Conservation (phyloP, 2,329 filamentous ascomycete species). For the Monosporascus ibericus region DNA sequence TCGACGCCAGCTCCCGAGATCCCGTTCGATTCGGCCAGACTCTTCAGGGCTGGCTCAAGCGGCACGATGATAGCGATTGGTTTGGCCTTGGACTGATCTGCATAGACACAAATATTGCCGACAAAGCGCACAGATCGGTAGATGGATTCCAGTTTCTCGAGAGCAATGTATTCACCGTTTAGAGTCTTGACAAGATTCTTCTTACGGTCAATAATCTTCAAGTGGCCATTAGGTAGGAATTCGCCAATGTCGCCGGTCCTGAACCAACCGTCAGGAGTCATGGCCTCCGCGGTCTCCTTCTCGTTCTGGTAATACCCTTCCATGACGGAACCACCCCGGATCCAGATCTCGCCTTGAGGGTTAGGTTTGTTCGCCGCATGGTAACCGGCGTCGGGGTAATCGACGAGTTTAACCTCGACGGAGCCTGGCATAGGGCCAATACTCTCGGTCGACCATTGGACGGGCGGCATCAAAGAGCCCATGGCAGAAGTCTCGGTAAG, state of each 20-base stretch:
- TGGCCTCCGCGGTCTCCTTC: conserved; percentile 64
- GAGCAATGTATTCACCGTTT: conserved; percentile 76
- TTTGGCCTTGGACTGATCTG: conserved; percentile 43
- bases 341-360: conserved; percentile 83
- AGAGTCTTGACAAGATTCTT: conserved; percentile 84
- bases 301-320: conserved; percentile 72
- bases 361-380: conserved; percentile 66
- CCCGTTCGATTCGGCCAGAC: conserved; percentile 40
- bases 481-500: conserved; percentile 79
- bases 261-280: conserved; percentile 76
- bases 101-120: conserved; percentile 52
- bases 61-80: conserved; percentile 53
- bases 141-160: conserved; percentile 61
- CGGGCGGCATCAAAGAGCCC: conserved; percentile 68
- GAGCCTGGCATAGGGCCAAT: conserved; percentile 69
- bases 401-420: conserved; percentile 79
- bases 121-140: conserved; percentile 46
- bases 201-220: conserved; percentile 78
- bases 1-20: conserved; percentile 55
- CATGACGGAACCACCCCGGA: conserved; percentile 68
- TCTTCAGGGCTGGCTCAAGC: conserved; percentile 48
- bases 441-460: conserved; percentile 69
- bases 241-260: conserved; percentile 82
- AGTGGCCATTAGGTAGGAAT: conserved; percentile 64
- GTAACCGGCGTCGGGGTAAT: conserved; percentile 80